These are phyloP conservation scores for Echium plantagineum DNA, from an alignment of 257 asterid species.

Conservation along the genomic window DNA sequence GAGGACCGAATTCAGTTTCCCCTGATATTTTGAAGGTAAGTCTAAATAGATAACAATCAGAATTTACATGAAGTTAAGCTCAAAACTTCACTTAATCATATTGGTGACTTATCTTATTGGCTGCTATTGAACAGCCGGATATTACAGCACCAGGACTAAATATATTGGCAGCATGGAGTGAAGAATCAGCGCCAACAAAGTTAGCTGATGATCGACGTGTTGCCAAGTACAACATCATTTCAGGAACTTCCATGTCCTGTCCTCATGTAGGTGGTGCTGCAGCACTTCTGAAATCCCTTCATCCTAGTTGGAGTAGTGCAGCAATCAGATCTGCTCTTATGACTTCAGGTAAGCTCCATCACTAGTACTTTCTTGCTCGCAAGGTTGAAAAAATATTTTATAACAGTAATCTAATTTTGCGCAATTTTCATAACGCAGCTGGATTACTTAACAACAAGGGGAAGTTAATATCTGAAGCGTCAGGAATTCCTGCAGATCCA, in stretches of 20 bases:
- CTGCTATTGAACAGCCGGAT: conserved; percentile 50
- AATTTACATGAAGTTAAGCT: not conserved
- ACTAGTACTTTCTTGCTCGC: not conserved
- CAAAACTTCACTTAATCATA: not conserved
- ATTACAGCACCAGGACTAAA: conserved; percentile 86
- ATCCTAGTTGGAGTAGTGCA: conserved; percentile 89
- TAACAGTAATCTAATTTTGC: not conserved
- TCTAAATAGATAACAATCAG: too few species aligned
- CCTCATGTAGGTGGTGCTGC: conserved; percentile 72
- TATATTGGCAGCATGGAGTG: conserved; percentile 98
- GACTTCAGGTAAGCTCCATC: conserved; percentile 45
- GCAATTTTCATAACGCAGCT: conserved; percentile 31
- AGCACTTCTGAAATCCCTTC: conserved; percentile 79
- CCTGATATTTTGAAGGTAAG: conserved; percentile 35
- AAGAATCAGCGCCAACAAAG: conserved; percentile 66
- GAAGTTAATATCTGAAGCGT: conserved; percentile 38
- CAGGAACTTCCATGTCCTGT: conserved; percentile 94
- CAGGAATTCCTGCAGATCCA: conserved; percentile 61
- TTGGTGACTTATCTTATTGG: not conserved
- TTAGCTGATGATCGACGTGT: conserved; percentile 39
- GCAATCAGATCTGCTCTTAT: conserved; percentile 85
- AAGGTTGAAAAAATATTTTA: not conserved
- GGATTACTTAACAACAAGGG: conserved; percentile 42
- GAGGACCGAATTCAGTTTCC: conserved; percentile 32
- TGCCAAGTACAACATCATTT: conserved; percentile 51